Evolutionary conservation across 2,329 filamentous ascomycete species (phyloP).

Genomic region (Uncinocarpus reesii): DNA sequence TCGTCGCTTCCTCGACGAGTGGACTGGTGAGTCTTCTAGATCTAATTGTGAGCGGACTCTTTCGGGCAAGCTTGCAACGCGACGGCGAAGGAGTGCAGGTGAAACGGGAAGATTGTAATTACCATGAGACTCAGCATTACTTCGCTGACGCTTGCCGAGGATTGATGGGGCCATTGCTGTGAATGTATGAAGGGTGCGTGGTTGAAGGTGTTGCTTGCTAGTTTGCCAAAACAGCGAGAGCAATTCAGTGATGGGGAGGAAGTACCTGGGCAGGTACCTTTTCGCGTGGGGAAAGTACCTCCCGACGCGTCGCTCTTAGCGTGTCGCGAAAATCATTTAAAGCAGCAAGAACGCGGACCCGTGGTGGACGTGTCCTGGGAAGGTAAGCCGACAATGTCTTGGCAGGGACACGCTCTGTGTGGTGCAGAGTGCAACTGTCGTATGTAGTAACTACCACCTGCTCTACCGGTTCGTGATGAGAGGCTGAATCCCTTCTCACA

Average conservation of each 20-base stretch:
- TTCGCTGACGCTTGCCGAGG: slow-evolving; percentile 17
- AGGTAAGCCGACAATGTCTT: slow-evolving; percentile 15
- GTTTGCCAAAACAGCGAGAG: slow-evolving; percentile 22
- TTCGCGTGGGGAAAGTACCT: slow-evolving; percentile 10
- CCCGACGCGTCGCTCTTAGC: slow-evolving; percentile 16
- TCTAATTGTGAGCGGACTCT: slow-evolving; percentile 18
- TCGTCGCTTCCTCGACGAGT: slow-evolving; percentile 40
- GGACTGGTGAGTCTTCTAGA: slow-evolving; percentile 23
- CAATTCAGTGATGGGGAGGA: slow-evolving; percentile 6
- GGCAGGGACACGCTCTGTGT: slow-evolving; percentile 12
- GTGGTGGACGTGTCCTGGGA: slow-evolving; percentile 11
- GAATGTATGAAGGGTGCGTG: slow-evolving; percentile 19
- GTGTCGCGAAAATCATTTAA: slow-evolving; percentile 13
- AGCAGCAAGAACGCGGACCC: slow-evolving; percentile 18
- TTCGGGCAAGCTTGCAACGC: slow-evolving; percentile 13
- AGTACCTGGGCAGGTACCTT: slow-evolving; percentile 20
- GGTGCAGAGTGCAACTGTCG: no score
- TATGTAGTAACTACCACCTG: no score
- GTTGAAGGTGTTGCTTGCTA: slow-evolving; percentile 17
- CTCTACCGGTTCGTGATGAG: no score
- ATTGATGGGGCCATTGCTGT: slow-evolving; percentile 34
- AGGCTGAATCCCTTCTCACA: no score
- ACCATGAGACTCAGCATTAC: slow-evolving; percentile 31
- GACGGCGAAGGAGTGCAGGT: slow-evolving; percentile 13
- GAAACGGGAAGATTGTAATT: slow-evolving; percentile 19